Evolutionary conservation across 2,329 filamentous ascomycete genomes (phyloP).

Genomic region (Paradendryphiella salina): DNA sequence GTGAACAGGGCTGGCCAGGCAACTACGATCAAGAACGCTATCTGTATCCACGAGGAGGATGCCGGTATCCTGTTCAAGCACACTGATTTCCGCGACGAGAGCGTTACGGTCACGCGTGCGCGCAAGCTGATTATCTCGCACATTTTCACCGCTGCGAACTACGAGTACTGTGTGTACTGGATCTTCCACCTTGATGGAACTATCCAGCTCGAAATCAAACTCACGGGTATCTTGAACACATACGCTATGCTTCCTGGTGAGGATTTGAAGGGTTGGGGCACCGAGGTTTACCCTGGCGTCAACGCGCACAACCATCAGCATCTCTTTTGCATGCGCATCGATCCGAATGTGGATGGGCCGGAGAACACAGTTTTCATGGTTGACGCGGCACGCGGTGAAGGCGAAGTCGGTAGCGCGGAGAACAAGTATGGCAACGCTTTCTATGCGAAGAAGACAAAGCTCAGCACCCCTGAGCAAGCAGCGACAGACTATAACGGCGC

Average conservation of each 20-base stretch:
- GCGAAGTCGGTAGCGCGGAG: slow-evolving; percentile 75
- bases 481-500: slow-evolving; percentile 79
- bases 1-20: slow-evolving; percentile 76
- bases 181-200: slow-evolving; percentile 91
- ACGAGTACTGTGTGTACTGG: slow-evolving; percentile 89
- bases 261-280: slow-evolving; percentile 84
- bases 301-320: slow-evolving; percentile 97
- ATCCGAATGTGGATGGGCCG: slow-evolving; percentile 83
- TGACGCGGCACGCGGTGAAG: slow-evolving; percentile 71
- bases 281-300: slow-evolving; percentile 85
- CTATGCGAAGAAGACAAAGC: slow-evolving; percentile 80
- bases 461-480: slow-evolving; percentile 68
- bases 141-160: slow-evolving; percentile 94
- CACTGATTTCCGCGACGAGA: slow-evolving; percentile 89
- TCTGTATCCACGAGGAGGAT: slow-evolving; percentile 95
- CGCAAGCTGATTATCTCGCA: slow-evolving; percentile 87
- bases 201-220: slow-evolving; percentile 84
- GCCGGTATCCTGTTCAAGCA: slow-evolving; percentile 92
- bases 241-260: slow-evolving; percentile 80
- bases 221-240: slow-evolving; percentile 91
- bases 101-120: slow-evolving; percentile 80
- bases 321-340: slow-evolving; percentile 85
- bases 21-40: slow-evolving; percentile 85
- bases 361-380: slow-evolving; percentile 84
- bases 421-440: slow-evolving; percentile 93